Base-by-base conservation (phyloP, 2,329 filamentous ascomycete species). In the Calonectria pseudoreteaudii region DNA sequence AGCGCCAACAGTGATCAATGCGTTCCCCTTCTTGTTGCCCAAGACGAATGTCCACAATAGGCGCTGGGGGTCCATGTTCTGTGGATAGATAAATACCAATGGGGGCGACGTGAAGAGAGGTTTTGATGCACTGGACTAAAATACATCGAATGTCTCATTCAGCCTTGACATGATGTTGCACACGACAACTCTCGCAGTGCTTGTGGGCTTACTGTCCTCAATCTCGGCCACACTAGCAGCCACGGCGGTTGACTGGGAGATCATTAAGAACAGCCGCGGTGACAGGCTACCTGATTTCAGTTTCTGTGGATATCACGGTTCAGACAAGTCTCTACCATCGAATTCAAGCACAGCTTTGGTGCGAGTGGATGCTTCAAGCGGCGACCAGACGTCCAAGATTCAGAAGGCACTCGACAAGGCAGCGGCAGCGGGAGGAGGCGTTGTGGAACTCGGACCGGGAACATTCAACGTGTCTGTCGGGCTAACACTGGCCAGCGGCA, bases 281-380 rank as follows among this genome's bases (percentile, higher is more conserved):
- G 78, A 79, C 31, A n/a, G 49, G 0, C 20, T 80, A 2, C 78
- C 78, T 1, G 78, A 80, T 41, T 80, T 80, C 11, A 80, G 78
- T 26, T 80, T 66, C 64, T 65, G 74, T 16, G 78, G 78, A 0
- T 80, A 80, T 18, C 78, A 72, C 18, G 69, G 58, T 20, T 80
- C 78, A 1, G 70, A 77, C 5, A 68, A 60, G 13, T 72, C 69
- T 38, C 23, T 80, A 4, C 78, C 77, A 4, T n/a, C 2, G 1
- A 7, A 38, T 11, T 36, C 30, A 9, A 1, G 13, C 9, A 26
- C 26, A 1, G 30, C 53, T 0, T 73, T 58, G 2, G 44, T 74
- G n/a, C 73, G 53, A 0, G 3, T 80, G 0, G 10, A 52, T 1
- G 23, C 30, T 53, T 6, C 64, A 49, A 9, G 36, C 38, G 53